Percentiles rank a stretch among this genome's conserved stretches.
These are phyloP conservation scores for Coniochaeta hoffmannii DNA, from an alignment of 2,329 filamentous ascomycete species.

Conservation along the genomic window DNA sequence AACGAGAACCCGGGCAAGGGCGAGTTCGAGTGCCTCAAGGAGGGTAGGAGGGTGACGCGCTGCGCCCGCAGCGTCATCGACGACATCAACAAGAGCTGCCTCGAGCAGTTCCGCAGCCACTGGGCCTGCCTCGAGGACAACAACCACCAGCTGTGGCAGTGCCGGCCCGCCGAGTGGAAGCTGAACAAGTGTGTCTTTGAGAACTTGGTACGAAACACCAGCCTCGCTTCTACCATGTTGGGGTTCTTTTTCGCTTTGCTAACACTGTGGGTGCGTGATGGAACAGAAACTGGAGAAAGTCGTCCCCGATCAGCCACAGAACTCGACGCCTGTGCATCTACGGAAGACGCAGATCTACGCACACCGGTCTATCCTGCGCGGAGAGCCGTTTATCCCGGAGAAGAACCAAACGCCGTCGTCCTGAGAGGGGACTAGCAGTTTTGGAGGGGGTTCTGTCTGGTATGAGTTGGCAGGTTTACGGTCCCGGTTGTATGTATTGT, in stretches of 20 bases:
- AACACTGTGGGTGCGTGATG: too few species aligned
- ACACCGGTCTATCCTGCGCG: conserved; percentile 27
- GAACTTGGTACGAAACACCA: conserved; percentile 83
- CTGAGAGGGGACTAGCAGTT: conserved; percentile 4
- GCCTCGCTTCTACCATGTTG: background rate
- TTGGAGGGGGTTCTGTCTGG: background rate
- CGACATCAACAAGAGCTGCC: conserved; percentile 92
- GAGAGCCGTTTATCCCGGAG: conserved; percentile 20
- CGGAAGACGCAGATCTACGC: conserved; percentile 57
- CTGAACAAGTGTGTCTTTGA: conserved; percentile 95
- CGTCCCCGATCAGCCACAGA: conserved; percentile 65
- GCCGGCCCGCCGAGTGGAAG: conserved; percentile 77
- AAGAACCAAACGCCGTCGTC: conserved; percentile 16
- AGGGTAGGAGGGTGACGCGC: conserved; percentile 91
- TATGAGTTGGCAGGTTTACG: background rate
- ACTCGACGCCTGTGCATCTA: conserved; percentile 66
- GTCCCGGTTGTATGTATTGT: background rate
- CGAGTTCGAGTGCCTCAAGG: conserved; percentile 91
- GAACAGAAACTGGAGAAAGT: conserved; percentile 75
- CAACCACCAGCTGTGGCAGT: conserved; percentile 97
- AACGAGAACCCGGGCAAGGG: conserved; percentile 82
- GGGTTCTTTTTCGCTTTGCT: too few species aligned
- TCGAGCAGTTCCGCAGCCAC: conserved; percentile 84
- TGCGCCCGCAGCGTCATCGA: conserved; percentile 95
- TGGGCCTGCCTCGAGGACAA: conserved; percentile 95